These are phyloP conservation scores for Cyclostephanos invisitatus DNA, from an alignment of 108 stramenopile species.

Conservation along the genomic window DNA sequence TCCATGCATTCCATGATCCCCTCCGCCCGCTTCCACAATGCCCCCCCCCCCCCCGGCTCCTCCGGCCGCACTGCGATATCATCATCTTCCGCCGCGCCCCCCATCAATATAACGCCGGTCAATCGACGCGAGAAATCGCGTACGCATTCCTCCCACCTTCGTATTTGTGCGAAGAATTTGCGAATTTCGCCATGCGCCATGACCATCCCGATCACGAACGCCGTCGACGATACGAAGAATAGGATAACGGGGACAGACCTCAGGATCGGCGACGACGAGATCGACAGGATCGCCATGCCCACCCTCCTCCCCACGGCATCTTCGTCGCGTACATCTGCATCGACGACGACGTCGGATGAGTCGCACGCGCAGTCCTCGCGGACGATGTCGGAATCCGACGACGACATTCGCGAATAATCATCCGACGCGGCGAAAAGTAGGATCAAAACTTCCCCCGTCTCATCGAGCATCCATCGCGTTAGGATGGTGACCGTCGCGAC, in stretches of 20 bases:
- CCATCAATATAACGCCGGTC: background rate
- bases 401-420: no score
- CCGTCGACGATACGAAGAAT: conserved; percentile 24
- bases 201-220: conserved; percentile 22
- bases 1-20: conserved; percentile 15
- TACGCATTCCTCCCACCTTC: background rate
- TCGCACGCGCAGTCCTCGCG: no score
- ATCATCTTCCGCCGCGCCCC: background rate
- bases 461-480: conserved; percentile 21
- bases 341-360: background rate
- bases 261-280: conserved; percentile 32
- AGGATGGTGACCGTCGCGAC: conserved; percentile 10
- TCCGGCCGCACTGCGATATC: background rate
- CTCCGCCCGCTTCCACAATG: background rate
- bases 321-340: background rate
- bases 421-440: conserved; percentile 4
- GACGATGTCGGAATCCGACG: no score
- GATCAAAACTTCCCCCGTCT: conserved; percentile 31
- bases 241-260: conserved; percentile 24
- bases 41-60: background rate
- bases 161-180: background rate
- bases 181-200: conserved; percentile 6
- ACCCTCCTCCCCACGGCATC: background rate
- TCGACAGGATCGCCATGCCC: background rate
- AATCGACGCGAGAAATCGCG: background rate